These are phyloP conservation scores for Luzula sylvatica DNA, from an alignment of 176 grass and related monocot species.

Conservation along the genomic window DNA sequence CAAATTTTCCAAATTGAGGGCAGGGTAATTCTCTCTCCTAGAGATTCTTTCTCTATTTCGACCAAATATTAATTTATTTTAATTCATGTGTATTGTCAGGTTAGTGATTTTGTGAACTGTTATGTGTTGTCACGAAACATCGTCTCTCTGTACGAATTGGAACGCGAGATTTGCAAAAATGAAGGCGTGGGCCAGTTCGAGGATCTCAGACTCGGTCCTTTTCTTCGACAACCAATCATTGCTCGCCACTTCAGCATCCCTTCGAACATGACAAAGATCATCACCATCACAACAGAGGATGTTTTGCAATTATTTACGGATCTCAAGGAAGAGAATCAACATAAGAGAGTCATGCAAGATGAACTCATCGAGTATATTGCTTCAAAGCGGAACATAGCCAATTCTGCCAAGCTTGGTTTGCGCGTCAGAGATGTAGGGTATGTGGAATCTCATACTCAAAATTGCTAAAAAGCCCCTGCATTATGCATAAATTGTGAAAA, in stretches of 20 bases:
- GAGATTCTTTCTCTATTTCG: not conserved
- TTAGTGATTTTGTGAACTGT: slow-evolving; percentile 84
- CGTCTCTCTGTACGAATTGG: slow-evolving; percentile 65
- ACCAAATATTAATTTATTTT: not conserved
- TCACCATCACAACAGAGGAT: slow-evolving; percentile 60
- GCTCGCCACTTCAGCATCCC: slow-evolving; percentile 56
- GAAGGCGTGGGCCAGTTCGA: slow-evolving; percentile 67
- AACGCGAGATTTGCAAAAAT: slow-evolving; percentile 77
- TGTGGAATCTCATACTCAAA: no score
- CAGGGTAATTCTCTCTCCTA: slow-evolving; percentile 40
- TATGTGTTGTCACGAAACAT: slow-evolving; percentile 66
- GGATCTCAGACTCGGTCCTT: slow-evolving; percentile 70
- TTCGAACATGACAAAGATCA: slow-evolving; percentile 36
- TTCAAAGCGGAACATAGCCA: slow-evolving; percentile 37
- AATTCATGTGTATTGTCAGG: slow-evolving; percentile 32
- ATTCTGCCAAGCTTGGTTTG: slow-evolving; percentile 65
- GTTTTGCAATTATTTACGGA: slow-evolving; percentile 41
- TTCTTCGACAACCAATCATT: slow-evolving; percentile 52
- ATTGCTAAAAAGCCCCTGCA: not conserved
- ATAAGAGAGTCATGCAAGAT: slow-evolving; percentile 37
- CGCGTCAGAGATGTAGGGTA: slow-evolving; percentile 75
- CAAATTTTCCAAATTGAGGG: slow-evolving; percentile 57
- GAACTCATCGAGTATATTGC: slow-evolving; percentile 67
- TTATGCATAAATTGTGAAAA: not conserved
- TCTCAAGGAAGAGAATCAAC: slow-evolving; percentile 36